Conservation (phyloP, 2,329 filamentous ascomycete species). For the Verticillium longisporum region DNA sequence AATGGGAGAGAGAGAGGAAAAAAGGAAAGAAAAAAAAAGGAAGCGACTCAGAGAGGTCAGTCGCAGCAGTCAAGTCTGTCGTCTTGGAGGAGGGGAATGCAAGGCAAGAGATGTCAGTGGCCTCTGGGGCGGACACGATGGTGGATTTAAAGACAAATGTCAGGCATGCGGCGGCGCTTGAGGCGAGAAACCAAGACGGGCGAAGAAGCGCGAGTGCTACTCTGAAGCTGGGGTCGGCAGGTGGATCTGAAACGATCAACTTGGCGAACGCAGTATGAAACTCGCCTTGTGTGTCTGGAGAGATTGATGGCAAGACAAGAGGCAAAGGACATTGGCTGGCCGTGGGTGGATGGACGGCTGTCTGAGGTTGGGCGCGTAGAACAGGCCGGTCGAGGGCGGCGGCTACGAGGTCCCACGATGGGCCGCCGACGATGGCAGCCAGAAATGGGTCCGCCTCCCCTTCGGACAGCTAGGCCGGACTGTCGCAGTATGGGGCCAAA, state of each 20-base stretch:
- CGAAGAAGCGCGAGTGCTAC: slow-evolving; percentile 14
- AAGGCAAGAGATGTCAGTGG: slow-evolving; percentile 4
- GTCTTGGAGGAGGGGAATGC: slow-evolving; percentile 12
- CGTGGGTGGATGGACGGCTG: slow-evolving; percentile 35
- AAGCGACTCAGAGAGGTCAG: slow-evolving; percentile 13
- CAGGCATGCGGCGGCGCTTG: slow-evolving; percentile 2
- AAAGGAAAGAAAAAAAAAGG: slow-evolving; percentile 16
- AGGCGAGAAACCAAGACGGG: slow-evolving; percentile 10
- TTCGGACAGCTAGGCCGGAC: not conserved
- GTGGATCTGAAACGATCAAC: slow-evolving; percentile 13
- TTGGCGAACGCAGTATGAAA: slow-evolving; percentile 38
- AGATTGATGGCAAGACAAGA: slow-evolving; percentile 27
- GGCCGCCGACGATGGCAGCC: not conserved
- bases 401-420: slow-evolving; percentile 8
- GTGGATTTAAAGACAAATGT: slow-evolving; percentile 11
- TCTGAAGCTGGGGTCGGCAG: slow-evolving; percentile 11
- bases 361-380: slow-evolving; percentile 41
- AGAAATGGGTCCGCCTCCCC: not conserved
- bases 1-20: slow-evolving; percentile 20
- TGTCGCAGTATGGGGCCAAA: slow-evolving; percentile 7
- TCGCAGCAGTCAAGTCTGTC: slow-evolving; percentile 10
- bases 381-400: slow-evolving; percentile 17
- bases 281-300: slow-evolving; percentile 42
- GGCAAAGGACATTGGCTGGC: slow-evolving; percentile 45
- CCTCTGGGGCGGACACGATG: slow-evolving; percentile 10